phyloP scores from a whole-genome alignment of 1,284 basidiomycete species.

The Microbotryomycetes sp. region DNA sequence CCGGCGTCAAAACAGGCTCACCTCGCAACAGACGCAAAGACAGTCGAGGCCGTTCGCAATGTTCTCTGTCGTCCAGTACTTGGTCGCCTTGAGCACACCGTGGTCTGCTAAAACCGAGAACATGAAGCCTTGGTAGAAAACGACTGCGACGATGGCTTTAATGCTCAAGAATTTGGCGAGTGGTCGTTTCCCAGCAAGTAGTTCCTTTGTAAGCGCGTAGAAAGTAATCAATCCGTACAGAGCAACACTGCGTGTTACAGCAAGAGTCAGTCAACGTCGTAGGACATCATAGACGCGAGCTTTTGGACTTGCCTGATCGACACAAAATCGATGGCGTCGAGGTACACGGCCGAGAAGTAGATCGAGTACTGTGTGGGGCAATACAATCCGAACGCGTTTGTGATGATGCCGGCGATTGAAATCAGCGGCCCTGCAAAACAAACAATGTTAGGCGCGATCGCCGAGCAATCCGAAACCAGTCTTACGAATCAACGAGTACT shows the following conservation, averaged over 20 bases:
- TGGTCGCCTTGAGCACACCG: constrained; percentile 47
- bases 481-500: constrained; percentile 70
- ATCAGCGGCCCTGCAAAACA: constrained; percentile 37
- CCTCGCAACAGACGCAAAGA: constrained; percentile 72
- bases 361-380: constrained; percentile 43
- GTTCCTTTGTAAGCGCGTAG: constrained; percentile 68
- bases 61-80: constrained; percentile 56
- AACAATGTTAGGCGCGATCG: constrained; percentile 1
- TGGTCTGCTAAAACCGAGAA: constrained; percentile 41
- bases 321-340: constrained; percentile 61
- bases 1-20: constrained; percentile 34
- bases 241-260: constrained; percentile 47
- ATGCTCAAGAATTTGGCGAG: constrained; percentile 73
- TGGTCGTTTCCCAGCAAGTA: constrained; percentile 64
- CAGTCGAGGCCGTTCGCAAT: constrained; percentile 74
- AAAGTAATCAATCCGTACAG: constrained; percentile 51
- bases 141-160: constrained; percentile 61
- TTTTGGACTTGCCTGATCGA: constrained; percentile 57
- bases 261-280: constrained; percentile 55
- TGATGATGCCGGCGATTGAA: constrained; percentile 68
- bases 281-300: background rate
- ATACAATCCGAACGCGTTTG: constrained; percentile 57
- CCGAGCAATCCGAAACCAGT: background rate
- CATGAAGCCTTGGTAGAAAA: constrained; percentile 42
- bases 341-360: constrained; percentile 49